Evolutionary conservation across 176 grass and related monocot genomes (phyloP).

Genomic region (Oryza nivara): DNA sequence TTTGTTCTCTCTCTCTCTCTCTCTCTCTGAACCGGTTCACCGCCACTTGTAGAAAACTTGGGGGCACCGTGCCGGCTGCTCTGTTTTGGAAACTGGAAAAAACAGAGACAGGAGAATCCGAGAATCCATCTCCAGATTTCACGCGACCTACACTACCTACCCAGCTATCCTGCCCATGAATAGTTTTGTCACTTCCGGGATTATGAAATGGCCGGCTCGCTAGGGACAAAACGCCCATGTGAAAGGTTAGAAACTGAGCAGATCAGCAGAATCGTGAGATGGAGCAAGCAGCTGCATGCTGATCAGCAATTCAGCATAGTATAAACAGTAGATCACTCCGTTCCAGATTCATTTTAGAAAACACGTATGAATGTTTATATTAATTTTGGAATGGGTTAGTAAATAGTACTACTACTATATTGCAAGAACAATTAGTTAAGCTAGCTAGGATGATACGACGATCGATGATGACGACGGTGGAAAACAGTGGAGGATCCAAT

Average conservation of each 20-base stretch:
- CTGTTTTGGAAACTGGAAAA: background rate
- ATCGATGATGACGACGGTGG: too few species aligned
- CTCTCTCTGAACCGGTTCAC: background rate
- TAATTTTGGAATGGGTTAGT: too few species aligned
- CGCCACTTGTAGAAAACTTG: background rate
- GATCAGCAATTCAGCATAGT: background rate
- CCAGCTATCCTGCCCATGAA: background rate
- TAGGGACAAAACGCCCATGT: background rate
- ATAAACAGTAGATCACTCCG: background rate
- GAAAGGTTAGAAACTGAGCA: background rate
- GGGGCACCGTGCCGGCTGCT: background rate
- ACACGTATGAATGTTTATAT: too few species aligned
- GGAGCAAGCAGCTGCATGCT: background rate
- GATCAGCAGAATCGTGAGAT: background rate
- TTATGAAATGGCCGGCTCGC: background rate
- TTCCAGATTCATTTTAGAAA: too few species aligned
- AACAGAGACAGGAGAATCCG: background rate
- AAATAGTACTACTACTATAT: too few species aligned
- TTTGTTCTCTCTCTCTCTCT: too few species aligned
- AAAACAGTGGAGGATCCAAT: too few species aligned
- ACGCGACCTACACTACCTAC: background rate
- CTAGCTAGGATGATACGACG: too few species aligned
- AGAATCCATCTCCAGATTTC: background rate
- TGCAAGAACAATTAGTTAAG: too few species aligned
- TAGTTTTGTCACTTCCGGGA: background rate